phyloP scores from a whole-genome alignment of 306 rosid species.

The Cicer judaicum region DNA sequence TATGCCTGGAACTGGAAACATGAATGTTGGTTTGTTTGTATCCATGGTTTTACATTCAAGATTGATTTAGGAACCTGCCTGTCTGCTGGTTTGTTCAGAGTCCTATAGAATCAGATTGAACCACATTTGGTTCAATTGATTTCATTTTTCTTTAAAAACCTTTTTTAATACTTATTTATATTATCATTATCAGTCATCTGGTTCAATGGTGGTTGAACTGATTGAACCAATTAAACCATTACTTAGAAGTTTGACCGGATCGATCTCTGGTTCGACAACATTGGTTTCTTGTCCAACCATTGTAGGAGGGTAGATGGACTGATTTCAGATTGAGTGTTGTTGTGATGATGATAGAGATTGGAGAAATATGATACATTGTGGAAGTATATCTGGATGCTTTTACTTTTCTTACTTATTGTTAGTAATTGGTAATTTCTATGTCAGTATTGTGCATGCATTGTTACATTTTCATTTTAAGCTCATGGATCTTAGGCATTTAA shows the following conservation, averaged over 20 bases:
- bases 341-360: neutral
- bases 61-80: no score
- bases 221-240: no score
- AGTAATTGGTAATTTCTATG: conserved; percentile 10
- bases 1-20: neutral
- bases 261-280: no score
- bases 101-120: no score
- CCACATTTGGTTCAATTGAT: no score
- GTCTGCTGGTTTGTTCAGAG: no score
- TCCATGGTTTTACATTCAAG: conserved; percentile 14
- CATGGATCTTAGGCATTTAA: neutral
- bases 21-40: neutral
- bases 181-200: no score
- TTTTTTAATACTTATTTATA: no score
- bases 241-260: no score
- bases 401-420: neutral
- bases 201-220: no score
- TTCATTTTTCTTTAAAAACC: no score
- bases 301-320: neutral
- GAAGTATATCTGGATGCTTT: neutral
- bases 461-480: neutral
- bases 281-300: neutral
- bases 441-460: conserved; percentile 19
- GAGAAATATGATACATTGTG: conserved; percentile 7
- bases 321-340: conserved; percentile 28